Percentiles rank a stretch among this genome's conserved stretches.
phyloP scores from a whole-genome alignment of 805 yeast species.

The Myxozyma vanderwaltii region DNA sequence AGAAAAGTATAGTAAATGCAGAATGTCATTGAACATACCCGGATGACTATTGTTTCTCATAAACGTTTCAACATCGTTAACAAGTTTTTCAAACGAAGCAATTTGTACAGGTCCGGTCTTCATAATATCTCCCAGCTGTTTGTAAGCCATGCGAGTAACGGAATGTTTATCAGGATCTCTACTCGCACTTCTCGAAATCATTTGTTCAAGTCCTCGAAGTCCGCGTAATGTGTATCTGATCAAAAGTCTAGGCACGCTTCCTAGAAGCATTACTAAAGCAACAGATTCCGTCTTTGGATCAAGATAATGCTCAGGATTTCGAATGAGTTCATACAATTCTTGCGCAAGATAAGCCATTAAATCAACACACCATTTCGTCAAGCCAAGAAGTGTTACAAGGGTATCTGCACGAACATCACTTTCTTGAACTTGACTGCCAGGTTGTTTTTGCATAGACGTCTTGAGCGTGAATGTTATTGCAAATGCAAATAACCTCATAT shows the following conservation, averaged over 20 bases:
- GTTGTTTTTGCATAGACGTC: slow-evolving; percentile 53
- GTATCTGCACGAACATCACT: slow-evolving; percentile 43
- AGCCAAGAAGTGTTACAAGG: slow-evolving; percentile 55
- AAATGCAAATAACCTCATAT: slow-evolving; percentile 70
- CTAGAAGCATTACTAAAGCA: slow-evolving; percentile 42
- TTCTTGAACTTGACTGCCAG: slow-evolving; percentile 48
- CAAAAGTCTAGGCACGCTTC: slow-evolving; percentile 44
- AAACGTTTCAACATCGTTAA: slow-evolving; percentile 45
- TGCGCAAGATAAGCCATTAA: slow-evolving; percentile 71
- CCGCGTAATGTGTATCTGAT: slow-evolving; percentile 45
- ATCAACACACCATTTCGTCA: slow-evolving; percentile 84
- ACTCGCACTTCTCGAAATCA: slow-evolving; percentile 32
- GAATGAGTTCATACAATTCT: slow-evolving; percentile 49
- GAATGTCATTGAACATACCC: slow-evolving; percentile 1
- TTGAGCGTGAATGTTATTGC: slow-evolving; percentile 68
- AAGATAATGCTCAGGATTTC: slow-evolving; percentile 28
- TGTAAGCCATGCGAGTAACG: slow-evolving; percentile 38
- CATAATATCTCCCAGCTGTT: slow-evolving; percentile 38
- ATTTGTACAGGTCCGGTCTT: slow-evolving; percentile 41
- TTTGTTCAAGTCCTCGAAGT: slow-evolving; percentile 43
- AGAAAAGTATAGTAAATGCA: not conserved
- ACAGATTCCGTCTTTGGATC: slow-evolving; percentile 41
- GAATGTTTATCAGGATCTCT: slow-evolving; percentile 38
- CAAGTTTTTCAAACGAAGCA: slow-evolving; percentile 42
- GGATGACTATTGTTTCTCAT: slow-evolving; percentile 40